Percentiles rank a stretch among this genome's conserved stretches.
Conservation (phyloP, 2,329 filamentous ascomycete genomes). For the Fusarium sp. region DNA sequence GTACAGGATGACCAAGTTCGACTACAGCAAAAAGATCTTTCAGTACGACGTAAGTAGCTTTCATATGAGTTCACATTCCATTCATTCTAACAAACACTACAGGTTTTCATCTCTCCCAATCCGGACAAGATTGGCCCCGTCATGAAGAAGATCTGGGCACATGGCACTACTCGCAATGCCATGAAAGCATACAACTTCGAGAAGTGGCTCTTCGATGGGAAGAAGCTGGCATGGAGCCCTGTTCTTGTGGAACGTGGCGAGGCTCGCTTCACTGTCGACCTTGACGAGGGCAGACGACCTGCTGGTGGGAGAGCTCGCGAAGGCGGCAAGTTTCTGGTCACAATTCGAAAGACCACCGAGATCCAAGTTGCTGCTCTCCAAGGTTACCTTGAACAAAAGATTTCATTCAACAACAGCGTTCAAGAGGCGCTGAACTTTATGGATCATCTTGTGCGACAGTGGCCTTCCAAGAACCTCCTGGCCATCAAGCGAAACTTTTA, state of each 20-base stretch:
- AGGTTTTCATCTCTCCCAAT: conserved; percentile 75
- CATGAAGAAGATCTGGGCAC: conserved; percentile 81
- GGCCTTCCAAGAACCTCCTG: conserved; percentile 74
- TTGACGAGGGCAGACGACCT: conserved; percentile 73
- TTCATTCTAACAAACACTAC: conserved; percentile 13
- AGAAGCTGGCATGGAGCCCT: conserved; percentile 82
- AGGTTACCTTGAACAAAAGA: conserved; percentile 71
- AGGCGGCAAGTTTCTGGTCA: conserved; percentile 67
- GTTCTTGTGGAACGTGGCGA: conserved; percentile 58
- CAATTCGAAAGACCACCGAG: conserved; percentile 71
- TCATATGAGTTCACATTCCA: background rate
- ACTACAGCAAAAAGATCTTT: conserved; percentile 70
- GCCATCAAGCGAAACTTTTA: conserved; percentile 89
- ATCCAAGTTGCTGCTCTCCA: conserved; percentile 75
- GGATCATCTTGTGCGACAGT: conserved; percentile 87
- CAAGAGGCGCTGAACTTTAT: conserved; percentile 89
- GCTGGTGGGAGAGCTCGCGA: conserved; percentile 46
- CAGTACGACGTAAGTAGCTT: conserved; percentile 82
- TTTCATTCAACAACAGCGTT: conserved; percentile 71
- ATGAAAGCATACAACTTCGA: conserved; percentile 59
- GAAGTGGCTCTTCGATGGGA: conserved; percentile 81
- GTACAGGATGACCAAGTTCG: conserved; percentile 71
- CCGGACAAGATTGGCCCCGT: conserved; percentile 70
- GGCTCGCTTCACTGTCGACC: conserved; percentile 71
- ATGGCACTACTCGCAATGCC: conserved; percentile 64